Conservation (phyloP, 345 rosid species). For the Eucalyptus marginata region DNA sequence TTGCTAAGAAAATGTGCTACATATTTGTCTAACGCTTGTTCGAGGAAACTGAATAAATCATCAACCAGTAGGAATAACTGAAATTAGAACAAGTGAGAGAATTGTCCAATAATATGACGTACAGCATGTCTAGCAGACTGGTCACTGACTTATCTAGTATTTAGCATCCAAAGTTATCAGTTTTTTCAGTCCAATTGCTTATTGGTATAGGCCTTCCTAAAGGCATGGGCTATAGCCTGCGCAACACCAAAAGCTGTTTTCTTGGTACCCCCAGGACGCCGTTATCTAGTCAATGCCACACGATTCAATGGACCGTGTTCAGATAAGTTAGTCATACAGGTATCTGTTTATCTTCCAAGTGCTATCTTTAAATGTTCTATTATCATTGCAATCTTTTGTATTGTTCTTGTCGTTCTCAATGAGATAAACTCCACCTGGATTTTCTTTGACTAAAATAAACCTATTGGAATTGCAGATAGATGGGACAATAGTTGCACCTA, state of each 20-base stretch:
- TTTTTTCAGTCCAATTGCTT: not conserved
- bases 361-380: not conserved
- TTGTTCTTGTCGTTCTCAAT: not conserved
- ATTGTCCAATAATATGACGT: not conserved
- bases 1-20: not conserved
- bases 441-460: not conserved
- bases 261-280: conserved; percentile 64
- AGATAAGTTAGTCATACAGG: conserved; percentile 68
- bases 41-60: not conserved
- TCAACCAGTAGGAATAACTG: not conserved
- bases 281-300: conserved; percentile 72
- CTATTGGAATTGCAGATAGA: conserved; percentile 49
- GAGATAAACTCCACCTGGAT: not conserved
- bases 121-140: not conserved
- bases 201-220: conserved; percentile 43
- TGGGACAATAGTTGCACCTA: conserved; percentile 89
- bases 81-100: not conserved
- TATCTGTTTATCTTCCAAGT: not conserved
- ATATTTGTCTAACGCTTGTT: not conserved
- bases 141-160: not conserved
- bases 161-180: not conserved
- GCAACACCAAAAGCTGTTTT: conserved; percentile 52
- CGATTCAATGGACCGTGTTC: conserved; percentile 84
- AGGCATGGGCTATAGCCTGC: conserved; percentile 78
- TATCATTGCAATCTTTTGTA: not conserved